Conservation (phyloP, 2,329 filamentous ascomycete genomes). For the Chrysoporthe deuterocubensis region DNA sequence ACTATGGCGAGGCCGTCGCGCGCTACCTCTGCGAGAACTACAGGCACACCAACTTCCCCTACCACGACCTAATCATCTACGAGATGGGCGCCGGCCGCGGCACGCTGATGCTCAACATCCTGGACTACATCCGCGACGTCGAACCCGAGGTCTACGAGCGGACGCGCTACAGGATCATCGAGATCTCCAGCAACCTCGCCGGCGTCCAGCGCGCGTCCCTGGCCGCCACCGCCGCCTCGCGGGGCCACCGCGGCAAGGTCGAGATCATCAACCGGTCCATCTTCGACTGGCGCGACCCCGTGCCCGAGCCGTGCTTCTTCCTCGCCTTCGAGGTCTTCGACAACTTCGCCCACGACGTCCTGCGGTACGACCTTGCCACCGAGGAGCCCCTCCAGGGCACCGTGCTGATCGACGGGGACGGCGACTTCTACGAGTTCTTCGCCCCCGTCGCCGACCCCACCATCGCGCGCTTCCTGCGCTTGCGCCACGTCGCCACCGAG, state of each 20-base stretch:
- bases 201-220: constrained; percentile 75
- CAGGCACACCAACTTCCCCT: constrained; percentile 89
- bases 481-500: constrained; percentile 77
- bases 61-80: constrained; percentile 96
- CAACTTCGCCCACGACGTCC: constrained; percentile 93
- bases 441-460: constrained; percentile 73
- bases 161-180: constrained; percentile 93
- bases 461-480: constrained; percentile 78
- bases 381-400: constrained; percentile 85
- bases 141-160: constrained; percentile 93
- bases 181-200: constrained; percentile 86
- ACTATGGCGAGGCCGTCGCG: constrained; percentile 97
- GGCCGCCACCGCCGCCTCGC: constrained; percentile 64
- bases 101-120: constrained; percentile 96
- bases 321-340: constrained; percentile 97
- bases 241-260: constrained; percentile 82
- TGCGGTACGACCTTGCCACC: constrained; percentile 85
- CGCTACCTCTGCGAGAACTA: constrained; percentile 96
- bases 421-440: constrained; percentile 97
- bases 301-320: constrained; percentile 96
- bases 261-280: constrained; percentile 95
- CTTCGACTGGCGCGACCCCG: constrained; percentile 88
- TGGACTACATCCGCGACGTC: constrained; percentile 90
- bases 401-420: constrained; percentile 81
- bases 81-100: constrained; percentile 98